A percentile compares a stretch with the other conserved stretches of the same genome.
Conservation (phyloP, 805 yeast species). For the Ogataea naganishii region DNA sequence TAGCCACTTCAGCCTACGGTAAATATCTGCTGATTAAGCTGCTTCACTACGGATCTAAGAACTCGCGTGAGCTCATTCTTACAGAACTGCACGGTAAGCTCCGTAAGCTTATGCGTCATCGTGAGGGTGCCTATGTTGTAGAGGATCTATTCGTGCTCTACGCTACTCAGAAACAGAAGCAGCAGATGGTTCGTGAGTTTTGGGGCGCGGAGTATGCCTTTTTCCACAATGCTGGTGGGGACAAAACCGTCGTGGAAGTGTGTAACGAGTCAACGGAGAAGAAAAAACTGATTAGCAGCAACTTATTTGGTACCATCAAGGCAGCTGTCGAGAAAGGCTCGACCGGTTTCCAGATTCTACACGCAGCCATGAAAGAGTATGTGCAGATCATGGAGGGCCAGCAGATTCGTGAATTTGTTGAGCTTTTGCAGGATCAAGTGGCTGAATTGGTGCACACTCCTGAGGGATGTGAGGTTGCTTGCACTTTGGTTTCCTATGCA, state of each 20-base stretch:
- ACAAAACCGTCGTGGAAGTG: conserved; percentile 56
- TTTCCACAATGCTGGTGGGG: conserved; percentile 67
- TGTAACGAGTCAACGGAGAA: conserved; percentile 66
- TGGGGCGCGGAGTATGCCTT: conserved; percentile 95
- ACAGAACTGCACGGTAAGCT: conserved; percentile 85
- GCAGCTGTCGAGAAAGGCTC: conserved; percentile 94
- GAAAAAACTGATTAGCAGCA: conserved; percentile 63
- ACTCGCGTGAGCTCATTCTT: conserved; percentile 64
- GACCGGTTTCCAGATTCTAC: conserved; percentile 90
- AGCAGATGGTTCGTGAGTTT: conserved; percentile 89
- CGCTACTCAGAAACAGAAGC: conserved; percentile 74
- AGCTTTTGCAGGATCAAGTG: conserved; percentile 74
- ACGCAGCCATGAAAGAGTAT: conserved; percentile 92
- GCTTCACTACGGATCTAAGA: conserved; percentile 85
- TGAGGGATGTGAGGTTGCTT: conserved; percentile 91
- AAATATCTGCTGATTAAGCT: conserved; percentile 83
- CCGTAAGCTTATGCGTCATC: conserved; percentile 89
- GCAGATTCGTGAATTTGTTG: conserved; percentile 75
- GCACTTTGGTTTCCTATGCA: conserved; percentile 68
- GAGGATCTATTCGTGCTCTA: conserved; percentile 87
- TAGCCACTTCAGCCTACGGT: conserved; percentile 92
- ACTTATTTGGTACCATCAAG: conserved; percentile 73
- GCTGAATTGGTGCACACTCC: conserved; percentile 94
- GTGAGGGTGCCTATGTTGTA: conserved; percentile 96
- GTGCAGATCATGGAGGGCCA: conserved; percentile 59